Evolutionary conservation across 225 moss, liverwort and hornwort species (phyloP), one percentile per base, ranked within the genome.

Genomic region (Anthoceros angustus): DNA sequence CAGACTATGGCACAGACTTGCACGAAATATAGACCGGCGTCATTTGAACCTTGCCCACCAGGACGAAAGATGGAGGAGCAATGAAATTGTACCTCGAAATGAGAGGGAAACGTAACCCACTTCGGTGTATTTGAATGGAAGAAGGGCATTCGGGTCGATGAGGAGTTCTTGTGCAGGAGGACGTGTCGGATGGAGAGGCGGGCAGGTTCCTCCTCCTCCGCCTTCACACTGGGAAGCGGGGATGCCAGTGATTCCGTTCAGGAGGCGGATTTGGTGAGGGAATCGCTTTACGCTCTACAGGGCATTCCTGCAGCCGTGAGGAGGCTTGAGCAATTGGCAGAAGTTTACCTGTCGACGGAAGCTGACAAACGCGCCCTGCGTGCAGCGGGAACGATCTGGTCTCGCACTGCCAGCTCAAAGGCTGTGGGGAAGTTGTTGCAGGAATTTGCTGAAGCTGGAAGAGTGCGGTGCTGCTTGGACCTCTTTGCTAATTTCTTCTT

Each of bases 231-330:
- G 5, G 18, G 55, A 55, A 55, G 55, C n/a, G 23, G 18, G n/a
- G 18, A 7, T 20, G 55, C 23, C 2, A 32, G 4, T 40, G 78
- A 25, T 55, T 71, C 42, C 42, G 69, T 82, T 66, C 80, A 88
- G 88, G 95, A 98, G 77, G 77, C 80, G 63, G 89, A 92, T 62
- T 76, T 98, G 73, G 89, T 98, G 25, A 79, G 81, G 69, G 87
- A 86, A 78, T 80, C 92, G 64, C 79, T 98, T 45, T 83, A 74
- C 76, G 95, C 91, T 41, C 83, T 98, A 39, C 95, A 98, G 83
- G 95, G 95, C 45, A 68, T 98, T 42, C 84, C 88, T 7, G 79
- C 95, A 26, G 92, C 95, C 15, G 89, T 88, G 43, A 81, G 80
- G 76, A 88, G 86, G 76, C 80, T 92, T n/a, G 92, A 98, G 73